Conservation (phyloP, 1,139 yeast species). For the Candida glucosophila region DNA sequence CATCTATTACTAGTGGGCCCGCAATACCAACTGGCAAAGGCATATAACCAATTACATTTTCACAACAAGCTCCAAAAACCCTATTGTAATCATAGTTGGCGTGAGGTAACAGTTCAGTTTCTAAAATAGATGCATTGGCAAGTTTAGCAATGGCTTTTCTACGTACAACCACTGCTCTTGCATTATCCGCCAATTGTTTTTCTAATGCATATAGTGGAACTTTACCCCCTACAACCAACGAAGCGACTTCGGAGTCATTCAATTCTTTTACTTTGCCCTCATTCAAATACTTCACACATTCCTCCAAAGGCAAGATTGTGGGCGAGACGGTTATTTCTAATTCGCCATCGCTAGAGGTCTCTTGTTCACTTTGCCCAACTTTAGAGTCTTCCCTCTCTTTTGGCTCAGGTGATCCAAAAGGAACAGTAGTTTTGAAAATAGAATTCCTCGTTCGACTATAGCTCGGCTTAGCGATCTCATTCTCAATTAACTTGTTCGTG, state of each 20-base stretch:
- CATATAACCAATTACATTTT: constrained; percentile 92
- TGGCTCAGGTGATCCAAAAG: background rate
- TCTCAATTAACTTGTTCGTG: constrained; percentile 34
- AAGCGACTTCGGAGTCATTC: constrained; percentile 63
- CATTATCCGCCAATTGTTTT: constrained; percentile 77
- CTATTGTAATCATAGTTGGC: constrained; percentile 84
- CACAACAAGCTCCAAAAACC: constrained; percentile 98
- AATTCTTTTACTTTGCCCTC: constrained; percentile 65
- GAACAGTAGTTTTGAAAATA: constrained; percentile 1
- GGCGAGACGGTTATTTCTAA: constrained; percentile 17
- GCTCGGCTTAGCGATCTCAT: constrained; percentile 29
- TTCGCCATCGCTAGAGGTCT: constrained; percentile 10
- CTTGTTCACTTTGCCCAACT: constrained; percentile 1
- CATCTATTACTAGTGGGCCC: constrained; percentile 90
- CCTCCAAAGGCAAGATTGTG: constrained; percentile 42
- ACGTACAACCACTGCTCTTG: constrained; percentile 89
- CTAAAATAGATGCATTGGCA: constrained; percentile 76
- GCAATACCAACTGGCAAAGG: constrained; percentile 98
- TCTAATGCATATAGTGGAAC: constrained; percentile 91
- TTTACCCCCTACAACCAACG: constrained; percentile 66
- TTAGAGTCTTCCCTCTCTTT: no score
- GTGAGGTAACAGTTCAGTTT: constrained; percentile 67
- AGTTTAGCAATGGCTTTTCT: constrained; percentile 81
- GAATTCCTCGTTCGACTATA: constrained; percentile 3
- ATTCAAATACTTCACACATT: constrained; percentile 53